A percentile compares a stretch with the other conserved stretches of the same genome.
Conservation (phyloP, 306 rosid species). For the Cicer judaicum region DNA sequence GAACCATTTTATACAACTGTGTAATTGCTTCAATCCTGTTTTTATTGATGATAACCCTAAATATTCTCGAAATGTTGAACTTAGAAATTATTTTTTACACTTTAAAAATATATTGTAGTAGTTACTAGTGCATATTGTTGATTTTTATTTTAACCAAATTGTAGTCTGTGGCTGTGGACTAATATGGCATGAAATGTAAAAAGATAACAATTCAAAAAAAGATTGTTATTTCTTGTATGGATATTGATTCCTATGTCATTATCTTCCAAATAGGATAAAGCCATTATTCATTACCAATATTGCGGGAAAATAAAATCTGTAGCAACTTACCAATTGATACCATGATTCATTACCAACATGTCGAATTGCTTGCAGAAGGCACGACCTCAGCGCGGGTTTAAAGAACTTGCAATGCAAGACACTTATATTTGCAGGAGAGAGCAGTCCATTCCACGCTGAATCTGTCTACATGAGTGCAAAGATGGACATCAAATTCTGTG, state of each 20-base stretch:
- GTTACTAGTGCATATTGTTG: not conserved
- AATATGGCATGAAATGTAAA: constrained; percentile 6
- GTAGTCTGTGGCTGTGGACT: constrained; percentile 20
- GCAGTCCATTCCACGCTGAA: constrained; percentile 80
- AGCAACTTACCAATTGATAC: not conserved
- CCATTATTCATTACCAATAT: too few species aligned
- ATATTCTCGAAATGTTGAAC: not conserved
- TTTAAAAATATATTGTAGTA: constrained; percentile 3
- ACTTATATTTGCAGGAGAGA: constrained; percentile 83
- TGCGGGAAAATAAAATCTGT: constrained; percentile 30
- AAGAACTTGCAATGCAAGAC: constrained; percentile 77
- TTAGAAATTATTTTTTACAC: constrained; percentile 4
- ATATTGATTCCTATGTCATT: constrained; percentile 2
- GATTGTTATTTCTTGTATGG: constrained; percentile 3
- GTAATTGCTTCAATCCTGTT: constrained; percentile 1
- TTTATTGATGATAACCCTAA: not conserved
- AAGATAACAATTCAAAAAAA: not conserved
- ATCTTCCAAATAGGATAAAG: not conserved
- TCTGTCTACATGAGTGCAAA: constrained; percentile 69
- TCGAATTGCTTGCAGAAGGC: constrained; percentile 62
- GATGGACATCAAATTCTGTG: constrained; percentile 62
- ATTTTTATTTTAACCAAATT: constrained; percentile 29
- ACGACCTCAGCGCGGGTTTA: constrained; percentile 67
- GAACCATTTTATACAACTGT: not conserved
- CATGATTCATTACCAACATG: constrained; percentile 18